These are phyloP conservation scores for Gracilaria caudata DNA, from an alignment of 23 red algal species.

Conservation along the genomic window DNA sequence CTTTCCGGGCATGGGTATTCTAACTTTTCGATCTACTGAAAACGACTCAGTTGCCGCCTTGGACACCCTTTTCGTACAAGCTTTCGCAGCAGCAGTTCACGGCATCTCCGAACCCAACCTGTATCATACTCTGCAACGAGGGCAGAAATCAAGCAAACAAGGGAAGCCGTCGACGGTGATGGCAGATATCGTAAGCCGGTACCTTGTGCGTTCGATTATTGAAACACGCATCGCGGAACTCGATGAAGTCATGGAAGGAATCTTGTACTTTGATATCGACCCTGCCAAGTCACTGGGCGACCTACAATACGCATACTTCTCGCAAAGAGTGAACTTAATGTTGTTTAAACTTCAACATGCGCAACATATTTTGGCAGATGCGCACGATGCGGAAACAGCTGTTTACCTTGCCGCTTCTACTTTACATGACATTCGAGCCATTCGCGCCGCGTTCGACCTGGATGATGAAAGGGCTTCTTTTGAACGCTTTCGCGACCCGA, in stretches of 20 bases:
- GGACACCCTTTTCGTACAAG: conserved; percentile 29
- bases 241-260: conserved; percentile 55
- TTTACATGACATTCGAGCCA: conserved; percentile 46
- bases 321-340: conserved; percentile 67
- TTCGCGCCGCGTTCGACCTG: conserved; percentile 39
- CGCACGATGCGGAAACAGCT: conserved; percentile 48
- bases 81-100: conserved; percentile 47
- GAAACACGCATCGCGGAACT: conserved; percentile 24
- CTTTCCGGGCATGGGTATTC: conserved; percentile 59
- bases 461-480: conserved; percentile 31
- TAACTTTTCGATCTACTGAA: conserved; percentile 49
- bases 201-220: conserved; percentile 45
- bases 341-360: conserved; percentile 51
- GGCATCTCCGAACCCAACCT: conserved; percentile 60
- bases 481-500: conserved; percentile 61
- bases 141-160: conserved; percentile 3
- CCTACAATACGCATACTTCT: conserved; percentile 43
- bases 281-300: conserved; percentile 46
- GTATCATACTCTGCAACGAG: conserved; percentile 36
- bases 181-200: conserved; percentile 34
- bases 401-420: conserved; percentile 49
- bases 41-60: conserved; percentile 21
- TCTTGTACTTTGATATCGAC: conserved; percentile 60
- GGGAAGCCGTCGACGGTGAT: conserved; percentile 38
- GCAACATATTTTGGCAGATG: conserved; percentile 28